Evolutionary conservation across 164 flowering plant species (phyloP), one percentile per base, ranked within the genome.

Genomic region (Magnolia changhungtana): DNA sequence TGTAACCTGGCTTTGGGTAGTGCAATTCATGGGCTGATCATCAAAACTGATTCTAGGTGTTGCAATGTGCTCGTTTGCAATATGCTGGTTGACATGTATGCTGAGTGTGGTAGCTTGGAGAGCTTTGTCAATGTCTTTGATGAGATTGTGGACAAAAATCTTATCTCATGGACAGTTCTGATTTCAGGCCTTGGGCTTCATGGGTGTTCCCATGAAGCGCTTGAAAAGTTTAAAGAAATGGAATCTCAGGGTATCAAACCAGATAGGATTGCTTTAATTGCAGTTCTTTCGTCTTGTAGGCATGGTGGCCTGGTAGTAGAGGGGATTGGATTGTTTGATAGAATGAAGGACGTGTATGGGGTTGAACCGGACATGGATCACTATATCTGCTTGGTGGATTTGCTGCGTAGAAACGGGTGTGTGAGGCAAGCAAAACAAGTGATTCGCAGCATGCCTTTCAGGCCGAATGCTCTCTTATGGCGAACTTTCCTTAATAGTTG

Each of bases 101-200:
- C 92, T 14, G 91, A 95, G 82, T 93, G 96, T 83, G 98, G 98
- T 21, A 78, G 77, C 75, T 74, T 90, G 16, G 80, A 73, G 64
- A 80, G 88, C 81, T 83, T 92, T 23, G 20, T 87, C 65, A 86
- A 84, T 78, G 72, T 91, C 21, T 93, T 93, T 58, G 72, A 88
- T 21, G 83, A 78, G 70, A 83, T 85, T 80, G 61, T 58, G 8
- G 81, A 84, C 11, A 89, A 76, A 79, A 91, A 93, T 72, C 61
- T 88, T 21, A 85, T 93, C 77, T 86, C 98, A 59, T 95, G 98
- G 97, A 95, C 97, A 0, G 82, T 83, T 81, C 77, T 93, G 59
- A 84, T 95, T 73, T 91, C 97, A 27, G 88, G 88, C 14, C 84
- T 91, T 55, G 98, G 93, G 24, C 76, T 84, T 73, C 87, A 93